These are phyloP conservation scores for Nakazawaea holstii DNA, from an alignment of 805 yeast species.

Conservation along the genomic window DNA sequence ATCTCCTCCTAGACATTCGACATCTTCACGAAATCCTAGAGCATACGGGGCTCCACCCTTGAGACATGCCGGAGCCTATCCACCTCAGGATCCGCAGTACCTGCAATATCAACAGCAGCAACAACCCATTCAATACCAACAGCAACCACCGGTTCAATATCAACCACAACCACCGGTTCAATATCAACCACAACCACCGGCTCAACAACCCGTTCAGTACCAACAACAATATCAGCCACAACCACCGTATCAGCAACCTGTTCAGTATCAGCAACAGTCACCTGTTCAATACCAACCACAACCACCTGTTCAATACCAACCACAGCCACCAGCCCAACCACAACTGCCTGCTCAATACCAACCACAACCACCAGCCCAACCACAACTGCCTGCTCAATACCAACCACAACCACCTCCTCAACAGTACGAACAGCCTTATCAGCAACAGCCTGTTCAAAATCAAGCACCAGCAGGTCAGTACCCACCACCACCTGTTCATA, in stretches of 20 bases:
- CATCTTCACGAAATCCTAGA: slow-evolving; percentile 22
- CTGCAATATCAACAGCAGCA: slow-evolving; percentile 10
- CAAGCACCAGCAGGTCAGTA: background rate
- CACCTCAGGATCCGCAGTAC: background rate
- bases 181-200: slow-evolving; percentile 5
- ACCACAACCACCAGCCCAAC: background rate
- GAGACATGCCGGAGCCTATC: slow-evolving; percentile 22
- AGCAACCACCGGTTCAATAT: slow-evolving; percentile 10
- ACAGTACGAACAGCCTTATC: background rate
- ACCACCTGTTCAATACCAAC: slow-evolving; percentile 3
- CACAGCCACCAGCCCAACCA: slow-evolving; percentile 4
- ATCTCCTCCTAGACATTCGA: slow-evolving; percentile 16
- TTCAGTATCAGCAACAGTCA: slow-evolving; percentile 5
- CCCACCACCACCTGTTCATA: slow-evolving; percentile 7
- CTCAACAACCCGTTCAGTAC: slow-evolving; percentile 12
- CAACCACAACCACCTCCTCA: slow-evolving; percentile 13
- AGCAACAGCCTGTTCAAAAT: background rate
- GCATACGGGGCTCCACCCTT: slow-evolving; percentile 36
- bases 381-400: slow-evolving; percentile 5
- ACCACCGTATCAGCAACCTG: slow-evolving; percentile 11
- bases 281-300: background rate
- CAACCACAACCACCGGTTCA: slow-evolving; percentile 6
- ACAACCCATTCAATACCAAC: slow-evolving; percentile 11
- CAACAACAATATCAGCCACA: slow-evolving; percentile 17
- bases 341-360: too few species aligned